Percentiles rank a stretch among this genome's conserved stretches.
Evolutionary conservation across 1,139 yeast genomes (phyloP).

Genomic region (Geotrichum cucujoidarum): DNA sequence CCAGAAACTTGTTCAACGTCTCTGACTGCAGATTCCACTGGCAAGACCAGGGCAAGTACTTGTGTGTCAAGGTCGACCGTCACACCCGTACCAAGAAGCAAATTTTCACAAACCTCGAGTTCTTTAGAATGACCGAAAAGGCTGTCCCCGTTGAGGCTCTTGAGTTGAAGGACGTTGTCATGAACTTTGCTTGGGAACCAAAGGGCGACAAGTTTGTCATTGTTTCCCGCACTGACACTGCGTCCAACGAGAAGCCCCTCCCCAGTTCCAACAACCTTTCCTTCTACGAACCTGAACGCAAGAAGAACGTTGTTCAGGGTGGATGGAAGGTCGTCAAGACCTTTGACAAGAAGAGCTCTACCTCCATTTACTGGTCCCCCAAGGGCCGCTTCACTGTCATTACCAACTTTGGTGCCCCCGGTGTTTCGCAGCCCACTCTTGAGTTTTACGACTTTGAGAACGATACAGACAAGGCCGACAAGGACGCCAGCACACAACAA

Average conservation of each 20-base stretch:
- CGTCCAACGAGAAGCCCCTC: constrained; percentile 42
- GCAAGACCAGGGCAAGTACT: constrained; percentile 81
- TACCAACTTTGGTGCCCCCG: constrained; percentile 63
- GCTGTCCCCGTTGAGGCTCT: constrained; percentile 93
- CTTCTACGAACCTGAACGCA: constrained; percentile 76
- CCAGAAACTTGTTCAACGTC: constrained; percentile 91
- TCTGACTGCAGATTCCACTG: constrained; percentile 88
- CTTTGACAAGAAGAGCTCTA: constrained; percentile 60
- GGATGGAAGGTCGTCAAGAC: constrained; percentile 57
- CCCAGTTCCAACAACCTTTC: constrained; percentile 66
- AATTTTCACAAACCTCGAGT: constrained; percentile 84
- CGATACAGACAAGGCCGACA: constrained; percentile 49
- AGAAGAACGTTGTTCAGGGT: constrained; percentile 41
- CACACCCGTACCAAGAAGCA: constrained; percentile 95
- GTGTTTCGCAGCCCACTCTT: constrained; percentile 46
- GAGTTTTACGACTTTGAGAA: constrained; percentile 70
- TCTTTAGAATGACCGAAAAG: constrained; percentile 80
- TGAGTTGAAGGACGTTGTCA: constrained; percentile 84
- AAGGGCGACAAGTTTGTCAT: constrained; percentile 79
- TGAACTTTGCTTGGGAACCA: constrained; percentile 96
- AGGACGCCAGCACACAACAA: constrained; percentile 47
- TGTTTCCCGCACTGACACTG: constrained; percentile 49
- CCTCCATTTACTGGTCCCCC: constrained; percentile 85
- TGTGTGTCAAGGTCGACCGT: constrained; percentile 95
- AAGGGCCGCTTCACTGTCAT: constrained; percentile 83